phyloP scores from a whole-genome alignment of 2,329 filamentous ascomycete species.

The Sclerotinia nivalis region DNA sequence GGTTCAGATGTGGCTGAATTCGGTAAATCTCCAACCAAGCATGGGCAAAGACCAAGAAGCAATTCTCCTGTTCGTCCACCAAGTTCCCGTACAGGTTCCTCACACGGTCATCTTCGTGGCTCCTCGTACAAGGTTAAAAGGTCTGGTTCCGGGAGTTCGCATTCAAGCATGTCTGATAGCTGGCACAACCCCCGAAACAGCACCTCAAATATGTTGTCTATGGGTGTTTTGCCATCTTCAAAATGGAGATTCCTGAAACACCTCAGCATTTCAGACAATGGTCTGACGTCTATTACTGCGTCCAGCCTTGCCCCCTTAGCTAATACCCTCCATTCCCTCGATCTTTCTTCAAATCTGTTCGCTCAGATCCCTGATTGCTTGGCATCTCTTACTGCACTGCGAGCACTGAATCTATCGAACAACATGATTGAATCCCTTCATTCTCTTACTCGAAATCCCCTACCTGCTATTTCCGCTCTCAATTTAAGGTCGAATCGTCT shows the following conservation, averaged over 20 bases:
- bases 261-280: conserved; percentile 88
- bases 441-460: conserved; percentile 78
- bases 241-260: conserved; percentile 97
- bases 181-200: conserved; percentile 67
- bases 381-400: conserved; percentile 80
- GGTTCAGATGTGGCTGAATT: conserved; percentile 37
- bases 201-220: conserved; percentile 72
- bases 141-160: conserved; percentile 89
- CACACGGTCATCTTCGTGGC: conserved; percentile 61
- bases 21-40: conserved; percentile 36
- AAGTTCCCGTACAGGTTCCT: conserved; percentile 67
- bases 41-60: conserved; percentile 61
- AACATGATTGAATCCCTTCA: conserved; percentile 97
- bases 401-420: conserved; percentile 88
- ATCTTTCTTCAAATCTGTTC: conserved; percentile 90
- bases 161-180: conserved; percentile 71
- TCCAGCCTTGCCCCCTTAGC: conserved; percentile 78
- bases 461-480: conserved; percentile 90
- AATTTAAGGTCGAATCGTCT: conserved; percentile 90
- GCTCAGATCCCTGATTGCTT: conserved; percentile 92
- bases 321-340: conserved; percentile 86
- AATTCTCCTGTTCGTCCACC: conserved; percentile 77
- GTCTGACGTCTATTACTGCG: conserved; percentile 75
- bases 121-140: conserved; percentile 72
- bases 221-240: conserved; percentile 72